Evolutionary conservation across 352 stramenopile species (phyloP), one percentile per base, ranked within the genome.

Genomic region (Phytophthora meadii): DNA sequence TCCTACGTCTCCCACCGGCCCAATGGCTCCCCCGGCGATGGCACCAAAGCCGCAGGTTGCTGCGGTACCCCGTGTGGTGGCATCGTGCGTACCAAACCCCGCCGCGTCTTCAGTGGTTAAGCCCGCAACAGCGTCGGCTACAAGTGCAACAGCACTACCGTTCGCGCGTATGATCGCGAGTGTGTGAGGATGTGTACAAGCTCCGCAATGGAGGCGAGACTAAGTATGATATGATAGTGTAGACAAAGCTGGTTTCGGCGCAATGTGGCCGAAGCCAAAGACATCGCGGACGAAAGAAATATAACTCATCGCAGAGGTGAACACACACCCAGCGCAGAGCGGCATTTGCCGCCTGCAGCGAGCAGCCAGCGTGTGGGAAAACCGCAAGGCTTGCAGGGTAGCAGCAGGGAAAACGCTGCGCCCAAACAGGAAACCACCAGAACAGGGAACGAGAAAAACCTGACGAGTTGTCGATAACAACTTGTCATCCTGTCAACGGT

Each of bases 201-300:
- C 53, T 65, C 70, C 47, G 56, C 57, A 69, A 65, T 63, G 55
- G 55, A 57, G 48, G 48, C 64, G 39, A 62, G 48, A 74, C 52
- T 53, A 68, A 74, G 70, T 77, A 77, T 67, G 70, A 74, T 78
- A 75, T 78, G 70, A 74, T 75, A 75, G 70, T 75, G 61, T 78
- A 78, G 69, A 77, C 69, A 68, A 70, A 61, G 46, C 48, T 65
- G 53, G 36, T 69, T 76, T 67, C 54, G 66, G 60, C 54, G 49
- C 40, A 61, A 55, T 61, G 68, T 49, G 37, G 36, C 53, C 54
- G 42, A 59, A 66, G 48, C 52, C 45, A 39, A 55, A 62, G 53
- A 65, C 60, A 67, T 68, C 52, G 61, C 56, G 39, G 53, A 68
- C 51, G 42, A 69, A 68, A 69, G 45, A 51, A 68, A 76, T 70